Conservation (phyloP, 768 basidiomycete species). For the Kwoniella botswanensis region DNA sequence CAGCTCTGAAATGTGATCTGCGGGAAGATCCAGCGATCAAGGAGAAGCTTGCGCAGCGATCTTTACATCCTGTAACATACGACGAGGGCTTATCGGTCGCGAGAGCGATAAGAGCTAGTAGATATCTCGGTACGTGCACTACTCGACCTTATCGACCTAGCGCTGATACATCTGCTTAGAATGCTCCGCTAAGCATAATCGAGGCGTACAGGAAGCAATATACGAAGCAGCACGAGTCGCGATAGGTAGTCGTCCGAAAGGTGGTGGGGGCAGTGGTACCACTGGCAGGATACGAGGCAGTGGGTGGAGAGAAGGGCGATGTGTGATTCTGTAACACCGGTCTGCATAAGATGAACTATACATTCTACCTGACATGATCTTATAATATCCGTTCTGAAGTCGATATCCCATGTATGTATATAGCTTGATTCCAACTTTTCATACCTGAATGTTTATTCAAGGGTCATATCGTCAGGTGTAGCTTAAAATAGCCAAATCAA, state of each 20-base stretch:
- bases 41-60: conserved; percentile 74
- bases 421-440: no score
- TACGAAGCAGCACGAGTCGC: conserved; percentile 66
- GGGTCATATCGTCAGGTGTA: no score
- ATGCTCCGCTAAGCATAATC: conserved; percentile 95
- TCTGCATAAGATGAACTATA: no score
- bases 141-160: background rate
- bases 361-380: no score
- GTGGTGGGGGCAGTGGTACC: conserved; percentile 31
- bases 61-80: conserved; percentile 78
- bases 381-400: no score
- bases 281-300: conserved; percentile 6
- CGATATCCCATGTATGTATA: no score
- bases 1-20: conserved; percentile 94
- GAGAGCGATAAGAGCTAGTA: conserved; percentile 62
- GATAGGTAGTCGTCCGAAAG: conserved; percentile 40
- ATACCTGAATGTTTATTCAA: no score
- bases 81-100: conserved; percentile 79
- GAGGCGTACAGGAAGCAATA: conserved; percentile 92
- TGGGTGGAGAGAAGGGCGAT: conserved; percentile 22
- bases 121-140: conserved; percentile 77
- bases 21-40: conserved; percentile 77
- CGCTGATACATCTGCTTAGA: conserved; percentile 63
- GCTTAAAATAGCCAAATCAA: no score
- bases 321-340: conserved; percentile 29